phyloP scores from a whole-genome alignment of 768 basidiomycete species.

The Tylopilus rubrobrunneus region DNA sequence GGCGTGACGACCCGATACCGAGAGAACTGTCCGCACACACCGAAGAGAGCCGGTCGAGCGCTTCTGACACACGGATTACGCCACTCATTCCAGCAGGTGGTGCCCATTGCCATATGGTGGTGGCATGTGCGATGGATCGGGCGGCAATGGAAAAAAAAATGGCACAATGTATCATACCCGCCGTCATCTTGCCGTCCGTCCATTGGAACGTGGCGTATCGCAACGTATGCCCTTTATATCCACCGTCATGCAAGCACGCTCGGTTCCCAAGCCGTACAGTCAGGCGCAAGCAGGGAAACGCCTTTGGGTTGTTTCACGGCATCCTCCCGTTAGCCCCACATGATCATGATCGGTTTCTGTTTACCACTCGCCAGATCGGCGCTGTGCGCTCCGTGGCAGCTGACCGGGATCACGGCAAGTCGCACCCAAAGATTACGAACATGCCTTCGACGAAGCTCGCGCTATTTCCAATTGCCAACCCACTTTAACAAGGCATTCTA shows the following conservation, averaged over 20 bases:
- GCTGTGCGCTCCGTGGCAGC: slow-evolving; percentile 1
- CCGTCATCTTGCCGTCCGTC: background rate
- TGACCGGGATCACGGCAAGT: slow-evolving; percentile 2
- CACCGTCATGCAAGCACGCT: background rate
- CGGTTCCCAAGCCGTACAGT: background rate
- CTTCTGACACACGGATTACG: slow-evolving; percentile 9
- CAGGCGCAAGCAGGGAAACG: too few relatives aligned
- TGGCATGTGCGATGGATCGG: slow-evolving; percentile 18
- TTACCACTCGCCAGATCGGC: slow-evolving; percentile 20
- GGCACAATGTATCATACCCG: background rate
- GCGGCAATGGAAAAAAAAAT: background rate
- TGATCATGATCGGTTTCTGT: slow-evolving; percentile 13
- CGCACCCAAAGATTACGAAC: background rate
- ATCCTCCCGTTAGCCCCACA: background rate
- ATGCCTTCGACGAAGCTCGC: slow-evolving; percentile 9
- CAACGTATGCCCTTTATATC: background rate
- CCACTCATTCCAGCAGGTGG: background rate
- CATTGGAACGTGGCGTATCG: slow-evolving; percentile 7
- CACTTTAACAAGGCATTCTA: slow-evolving; percentile 9
- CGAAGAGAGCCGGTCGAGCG: slow-evolving; percentile 9
- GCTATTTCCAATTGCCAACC: slow-evolving; percentile 16
- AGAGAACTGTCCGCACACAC: too few relatives aligned
- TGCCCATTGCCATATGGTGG: slow-evolving; percentile 10
- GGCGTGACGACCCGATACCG: background rate
- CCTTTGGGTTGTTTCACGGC: too few relatives aligned